These are phyloP conservation scores for Musa beccarii DNA, from an alignment of 176 grass and related monocot genomes.

Conservation along the genomic window DNA sequence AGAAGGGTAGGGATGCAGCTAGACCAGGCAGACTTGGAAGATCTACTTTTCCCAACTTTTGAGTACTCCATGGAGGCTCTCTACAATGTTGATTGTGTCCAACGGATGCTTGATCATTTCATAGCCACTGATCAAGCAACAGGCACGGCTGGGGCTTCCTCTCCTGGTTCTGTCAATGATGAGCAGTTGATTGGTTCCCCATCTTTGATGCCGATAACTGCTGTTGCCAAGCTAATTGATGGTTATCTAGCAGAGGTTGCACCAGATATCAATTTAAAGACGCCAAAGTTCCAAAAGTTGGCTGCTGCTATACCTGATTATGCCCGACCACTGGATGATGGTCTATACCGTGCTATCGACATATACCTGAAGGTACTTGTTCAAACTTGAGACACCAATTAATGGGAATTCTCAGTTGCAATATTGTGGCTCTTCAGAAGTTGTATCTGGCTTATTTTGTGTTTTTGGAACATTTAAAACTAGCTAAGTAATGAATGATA, in stretches of 20 bases:
- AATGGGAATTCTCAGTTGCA: neutral
- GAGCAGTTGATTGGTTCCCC: constrained; percentile 9
- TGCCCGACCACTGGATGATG: constrained; percentile 17
- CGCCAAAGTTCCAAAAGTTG: constrained; percentile 11
- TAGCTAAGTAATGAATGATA: no score
- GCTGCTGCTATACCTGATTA: constrained; percentile 14
- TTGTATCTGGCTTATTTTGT: no score
- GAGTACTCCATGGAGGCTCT: constrained; percentile 6
- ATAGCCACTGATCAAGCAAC: constrained; percentile 13
- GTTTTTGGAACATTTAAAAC: no score
- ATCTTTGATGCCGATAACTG: constrained; percentile 17
- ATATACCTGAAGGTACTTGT: constrained; percentile 16
- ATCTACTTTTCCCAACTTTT: constrained; percentile 10
- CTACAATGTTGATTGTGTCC: constrained; percentile 11
- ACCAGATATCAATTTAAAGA: constrained; percentile 19
- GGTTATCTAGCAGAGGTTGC: constrained; percentile 17
- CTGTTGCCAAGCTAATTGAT: constrained; percentile 17
- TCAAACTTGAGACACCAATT: neutral
- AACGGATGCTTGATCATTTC: constrained; percentile 5
- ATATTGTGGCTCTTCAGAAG: no score
- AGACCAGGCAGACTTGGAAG: constrained; percentile 7
- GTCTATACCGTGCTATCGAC: constrained; percentile 17
- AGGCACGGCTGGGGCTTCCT: neutral
- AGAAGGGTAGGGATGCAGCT: constrained; percentile 15
- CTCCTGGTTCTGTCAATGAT: constrained; percentile 8